Evolutionary conservation across 495 filamentous ascomycete genomes (phyloP), one percentile per base, ranked within the genome.

Genomic region (Cercophora sp.): DNA sequence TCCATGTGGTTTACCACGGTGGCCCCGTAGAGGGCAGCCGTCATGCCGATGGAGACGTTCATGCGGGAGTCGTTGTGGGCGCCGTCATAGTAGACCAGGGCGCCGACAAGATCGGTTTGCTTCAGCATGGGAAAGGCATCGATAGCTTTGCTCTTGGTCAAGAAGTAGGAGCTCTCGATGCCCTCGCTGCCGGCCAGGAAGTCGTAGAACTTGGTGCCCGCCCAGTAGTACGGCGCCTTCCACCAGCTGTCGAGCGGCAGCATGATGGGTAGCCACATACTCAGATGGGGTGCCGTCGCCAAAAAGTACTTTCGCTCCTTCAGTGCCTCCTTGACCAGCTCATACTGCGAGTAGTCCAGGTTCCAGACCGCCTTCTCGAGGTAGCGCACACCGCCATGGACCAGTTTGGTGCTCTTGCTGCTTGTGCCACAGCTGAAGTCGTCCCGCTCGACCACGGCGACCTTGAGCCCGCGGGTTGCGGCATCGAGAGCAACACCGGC

Each of bases 91-190:
- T 98, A 98, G 0, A 98, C 93, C 62, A 97, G 76, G 32, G 93
- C 93, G 40, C 93, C 93, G 40, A 91, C 79, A 4, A 98, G 73
- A 35, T 87, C 86, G 27, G 88, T 84, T 61, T 83, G 86, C 70
- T 89, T 93, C 56, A 98, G 68, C 93, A 97, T 97, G n/a, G 93
- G 93, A 62, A 98, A 98, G 6, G 88, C 87, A 66, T 96, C 92
- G 51, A 97, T 79, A 1, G 93, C 93, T 70, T 93, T 96, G 62
- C 88, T 93, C 69, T 86, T 89, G 15, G 92, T 93, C 61, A 97
- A 69, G 68, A 98, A 98, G 71, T 97, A 98, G 2, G 91, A 96
- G 62, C 84, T 93, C 72, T 98, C 93, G 58, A 98, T 94, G 49
- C 92, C 95, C 72, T 98, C 93, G 34, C 88, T 87, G 13, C 93